Evolutionary conservation across 1,284 basidiomycete species (phyloP).

Genomic region (Ustilago bromivora): DNA sequence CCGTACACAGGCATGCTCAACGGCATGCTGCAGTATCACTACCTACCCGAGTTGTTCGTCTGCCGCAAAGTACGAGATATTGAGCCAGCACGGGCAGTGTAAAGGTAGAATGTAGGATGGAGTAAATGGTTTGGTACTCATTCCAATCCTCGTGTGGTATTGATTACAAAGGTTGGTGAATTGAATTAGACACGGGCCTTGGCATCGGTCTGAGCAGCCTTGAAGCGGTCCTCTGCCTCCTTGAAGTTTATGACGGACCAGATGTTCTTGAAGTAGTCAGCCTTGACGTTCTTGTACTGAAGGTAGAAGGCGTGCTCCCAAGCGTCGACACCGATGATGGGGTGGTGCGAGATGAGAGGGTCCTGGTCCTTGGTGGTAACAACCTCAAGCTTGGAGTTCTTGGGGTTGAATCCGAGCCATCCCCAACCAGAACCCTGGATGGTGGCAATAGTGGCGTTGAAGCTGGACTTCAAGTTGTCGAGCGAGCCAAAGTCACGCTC

Average conservation of each 20-base stretch:
- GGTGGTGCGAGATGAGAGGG: conserved; percentile 85
- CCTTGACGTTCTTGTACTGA: conserved; percentile 66
- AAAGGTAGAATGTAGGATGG: not conserved
- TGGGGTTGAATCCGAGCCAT: conserved; percentile 76
- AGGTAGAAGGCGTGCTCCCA: conserved; percentile 82
- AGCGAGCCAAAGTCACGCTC: conserved; percentile 86
- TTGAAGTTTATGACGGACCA: conserved; percentile 70
- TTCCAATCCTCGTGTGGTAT: conserved; percentile 18
- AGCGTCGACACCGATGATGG: conserved; percentile 95
- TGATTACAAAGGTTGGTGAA: conserved; percentile 14
- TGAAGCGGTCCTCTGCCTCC: conserved; percentile 68
- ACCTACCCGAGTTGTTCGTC: conserved; percentile 74
- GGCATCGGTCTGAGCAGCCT: conserved; percentile 59
- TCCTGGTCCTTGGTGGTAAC: conserved; percentile 95
- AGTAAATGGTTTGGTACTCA: conserved; percentile 4
- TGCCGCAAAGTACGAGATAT: conserved; percentile 63
- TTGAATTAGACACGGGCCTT: conserved; percentile 47
- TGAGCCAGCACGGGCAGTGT: conserved; percentile 50
- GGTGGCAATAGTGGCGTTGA: conserved; percentile 89
- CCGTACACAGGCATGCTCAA: conserved; percentile 87
- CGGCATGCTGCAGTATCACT: conserved; percentile 89
- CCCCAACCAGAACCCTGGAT: conserved; percentile 99
- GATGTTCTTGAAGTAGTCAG: conserved; percentile 69
- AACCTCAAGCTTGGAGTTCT: conserved; percentile 77
- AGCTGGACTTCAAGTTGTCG: conserved; percentile 79